These are phyloP conservation scores for Colletotrichum zoysiae DNA, from an alignment of 2,329 filamentous ascomycete species.

Conservation along the genomic window DNA sequence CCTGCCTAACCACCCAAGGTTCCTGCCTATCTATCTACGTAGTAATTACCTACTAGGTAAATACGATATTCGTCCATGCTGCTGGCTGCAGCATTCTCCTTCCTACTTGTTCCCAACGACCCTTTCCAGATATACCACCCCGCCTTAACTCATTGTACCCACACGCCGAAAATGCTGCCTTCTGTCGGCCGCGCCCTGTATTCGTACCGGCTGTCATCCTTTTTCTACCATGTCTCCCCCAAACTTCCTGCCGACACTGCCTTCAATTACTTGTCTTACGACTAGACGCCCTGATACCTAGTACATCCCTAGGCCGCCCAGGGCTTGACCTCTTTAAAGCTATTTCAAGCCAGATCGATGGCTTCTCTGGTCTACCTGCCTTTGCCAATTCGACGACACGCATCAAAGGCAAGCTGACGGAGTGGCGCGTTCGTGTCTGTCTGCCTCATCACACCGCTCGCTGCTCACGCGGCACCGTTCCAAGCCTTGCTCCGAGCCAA, in stretches of 20 bases:
- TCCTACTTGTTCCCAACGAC: too few species aligned
- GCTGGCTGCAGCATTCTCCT: too few species aligned
- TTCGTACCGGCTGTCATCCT: not conserved
- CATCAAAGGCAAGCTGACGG: not conserved
- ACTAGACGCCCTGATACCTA: not conserved
- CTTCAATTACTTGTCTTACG: not conserved
- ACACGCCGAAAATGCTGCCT: not conserved
- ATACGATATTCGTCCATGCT: too few species aligned
- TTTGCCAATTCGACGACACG: not conserved
- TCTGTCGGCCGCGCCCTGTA: too few species aligned
- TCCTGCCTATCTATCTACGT: too few species aligned
- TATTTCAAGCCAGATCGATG: not conserved
- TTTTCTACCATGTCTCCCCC: constrained; percentile 3
- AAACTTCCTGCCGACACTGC: not conserved
- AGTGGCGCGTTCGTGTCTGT: constrained; percentile 2
- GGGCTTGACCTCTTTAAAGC: not conserved
- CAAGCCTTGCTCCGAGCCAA: constrained; percentile 6
- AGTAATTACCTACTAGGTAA: too few species aligned
- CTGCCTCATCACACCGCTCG: constrained; percentile 28
- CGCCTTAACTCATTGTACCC: not conserved
- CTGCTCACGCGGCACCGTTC: constrained; percentile 38
- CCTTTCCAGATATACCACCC: too few species aligned
- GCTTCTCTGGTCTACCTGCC: not conserved
- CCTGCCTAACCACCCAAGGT: not conserved
- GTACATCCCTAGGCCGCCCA: not conserved